phyloP scores from a whole-genome alignment of 768 basidiomycete species.

The Paxillus rubicundulus region DNA sequence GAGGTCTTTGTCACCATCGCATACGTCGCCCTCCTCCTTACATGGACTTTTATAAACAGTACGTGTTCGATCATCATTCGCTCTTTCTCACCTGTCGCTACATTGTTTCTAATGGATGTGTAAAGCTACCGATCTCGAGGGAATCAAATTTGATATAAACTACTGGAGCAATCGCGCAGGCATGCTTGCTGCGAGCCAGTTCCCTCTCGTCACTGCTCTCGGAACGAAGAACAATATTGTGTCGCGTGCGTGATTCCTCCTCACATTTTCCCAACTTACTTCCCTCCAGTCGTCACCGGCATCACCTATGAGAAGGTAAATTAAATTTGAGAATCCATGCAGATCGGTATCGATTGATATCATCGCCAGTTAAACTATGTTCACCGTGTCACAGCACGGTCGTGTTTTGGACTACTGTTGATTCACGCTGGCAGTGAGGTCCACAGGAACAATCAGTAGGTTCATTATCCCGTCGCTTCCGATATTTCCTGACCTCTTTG shows the following conservation, averaged over 20 bases:
- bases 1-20: conserved; percentile 46
- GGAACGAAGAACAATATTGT: conserved; percentile 51
- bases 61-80: conserved; percentile 15
- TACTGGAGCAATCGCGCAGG: conserved; percentile 33
- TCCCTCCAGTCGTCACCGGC: conserved; percentile 25
- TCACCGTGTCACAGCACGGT: conserved; percentile 51
- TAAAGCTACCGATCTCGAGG: conserved; percentile 4
- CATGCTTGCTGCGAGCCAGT: conserved; percentile 34
- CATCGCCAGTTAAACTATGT: conserved; percentile 35
- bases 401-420: conserved; percentile 45
- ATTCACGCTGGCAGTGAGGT: conserved; percentile 40
- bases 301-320: conserved; percentile 28
- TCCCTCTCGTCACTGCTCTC: conserved; percentile 43
- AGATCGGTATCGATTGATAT: conserved; percentile 2
- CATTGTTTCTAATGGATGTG: not conserved
- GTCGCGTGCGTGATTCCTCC: conserved; percentile 26
- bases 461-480: too few relatives aligned
- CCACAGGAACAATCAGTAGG: conserved; percentile 7
- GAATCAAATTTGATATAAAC: conserved; percentile 6
- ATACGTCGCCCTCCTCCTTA: conserved; percentile 46
- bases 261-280: not conserved
- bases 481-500: not conserved
- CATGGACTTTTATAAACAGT: conserved; percentile 47
- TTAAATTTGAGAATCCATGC: not conserved
- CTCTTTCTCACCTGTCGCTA: not conserved